These are phyloP conservation scores for Amanita inopinata DNA, from an alignment of 768 basidiomycete genomes.

Conservation along the genomic window DNA sequence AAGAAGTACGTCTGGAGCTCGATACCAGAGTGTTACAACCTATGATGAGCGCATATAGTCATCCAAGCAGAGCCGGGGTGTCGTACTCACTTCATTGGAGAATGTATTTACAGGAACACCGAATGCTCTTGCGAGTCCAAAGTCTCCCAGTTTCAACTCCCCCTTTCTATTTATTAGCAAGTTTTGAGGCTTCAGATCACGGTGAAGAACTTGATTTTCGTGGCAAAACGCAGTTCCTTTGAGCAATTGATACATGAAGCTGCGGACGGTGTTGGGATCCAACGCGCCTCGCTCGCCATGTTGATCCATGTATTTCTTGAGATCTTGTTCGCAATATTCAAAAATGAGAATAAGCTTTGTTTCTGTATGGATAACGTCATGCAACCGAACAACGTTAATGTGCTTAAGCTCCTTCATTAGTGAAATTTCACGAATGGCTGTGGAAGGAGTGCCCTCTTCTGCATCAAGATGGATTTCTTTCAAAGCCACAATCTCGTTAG, in stretches of 20 bases:
- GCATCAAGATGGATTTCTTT: slow-evolving; percentile 99
- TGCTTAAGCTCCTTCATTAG: slow-evolving; percentile 99
- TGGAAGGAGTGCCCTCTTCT: slow-evolving; percentile 97
- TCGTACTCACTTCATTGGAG: slow-evolving; percentile 71
- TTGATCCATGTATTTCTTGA: slow-evolving; percentile 99
- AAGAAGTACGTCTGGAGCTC: slow-evolving; percentile 94
- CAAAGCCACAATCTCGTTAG: slow-evolving; percentile 96
- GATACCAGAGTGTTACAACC: slow-evolving; percentile 99
- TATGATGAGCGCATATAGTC: slow-evolving; percentile 18
- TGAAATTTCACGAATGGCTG: slow-evolving; percentile 97
- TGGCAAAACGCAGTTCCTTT: slow-evolving; percentile 98
- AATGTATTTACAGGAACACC: slow-evolving; percentile 99
- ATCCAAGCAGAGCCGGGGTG: not conserved
- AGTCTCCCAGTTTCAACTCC: slow-evolving; percentile 95
- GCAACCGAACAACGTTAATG: slow-evolving; percentile 94
- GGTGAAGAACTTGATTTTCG: slow-evolving; percentile 94
- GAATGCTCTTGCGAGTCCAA: slow-evolving; percentile 94
- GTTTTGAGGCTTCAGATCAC: slow-evolving; percentile 98
- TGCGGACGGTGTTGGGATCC: slow-evolving; percentile 82
- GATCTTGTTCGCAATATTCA: slow-evolving; percentile 96
- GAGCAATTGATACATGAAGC: slow-evolving; percentile 96
- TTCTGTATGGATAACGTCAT: slow-evolving; percentile 99
- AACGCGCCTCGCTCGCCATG: slow-evolving; percentile 94
- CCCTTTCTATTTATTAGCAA: slow-evolving; percentile 95
- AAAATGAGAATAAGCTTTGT: slow-evolving; percentile 97